phyloP scores from a whole-genome alignment of 441 rosid species.

The Sinapis alba region DNA sequence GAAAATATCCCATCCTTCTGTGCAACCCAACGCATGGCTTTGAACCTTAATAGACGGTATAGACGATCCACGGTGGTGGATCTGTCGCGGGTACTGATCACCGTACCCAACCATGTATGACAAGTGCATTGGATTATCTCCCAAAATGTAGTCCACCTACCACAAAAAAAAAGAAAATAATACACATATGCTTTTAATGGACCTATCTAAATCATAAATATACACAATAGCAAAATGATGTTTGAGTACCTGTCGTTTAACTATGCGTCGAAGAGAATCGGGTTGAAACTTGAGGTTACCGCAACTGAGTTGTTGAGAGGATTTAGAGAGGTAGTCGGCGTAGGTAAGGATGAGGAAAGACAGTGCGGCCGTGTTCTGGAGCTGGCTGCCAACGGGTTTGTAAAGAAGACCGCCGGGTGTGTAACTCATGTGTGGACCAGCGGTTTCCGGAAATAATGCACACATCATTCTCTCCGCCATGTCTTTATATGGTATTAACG shows the following conservation, averaged over 20 bases:
- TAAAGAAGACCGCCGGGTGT: conserved; percentile 82
- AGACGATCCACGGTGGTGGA: conserved; percentile 95
- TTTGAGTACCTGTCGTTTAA: conserved; percentile 53
- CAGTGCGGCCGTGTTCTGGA: conserved; percentile 74
- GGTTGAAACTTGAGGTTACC: conserved; percentile 48
- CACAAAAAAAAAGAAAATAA: not conserved
- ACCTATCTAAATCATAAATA: not conserved
- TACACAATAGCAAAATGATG: not conserved
- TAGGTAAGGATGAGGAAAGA: conserved; percentile 76
- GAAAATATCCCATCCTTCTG: conserved; percentile 60
- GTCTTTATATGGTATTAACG: conserved; percentile 54
- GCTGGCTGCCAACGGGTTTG: conserved; percentile 67
- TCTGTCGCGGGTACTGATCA: conserved; percentile 55
- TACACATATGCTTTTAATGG: not conserved
- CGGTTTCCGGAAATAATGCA: conserved; percentile 62
- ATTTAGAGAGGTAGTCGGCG: conserved; percentile 68
- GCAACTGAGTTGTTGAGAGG: conserved; percentile 45
- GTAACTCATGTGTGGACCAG: conserved; percentile 67
- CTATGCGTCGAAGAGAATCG: conserved; percentile 61
- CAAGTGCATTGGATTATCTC: conserved; percentile 74
- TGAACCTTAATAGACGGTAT: conserved; percentile 61
- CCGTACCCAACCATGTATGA: conserved; percentile 95
- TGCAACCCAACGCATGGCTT: conserved; percentile 55
- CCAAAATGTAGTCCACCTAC: conserved; percentile 81
- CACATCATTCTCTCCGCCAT: conserved; percentile 77